These are phyloP conservation scores for Talaromyces sp. DNA, from an alignment of 2,329 filamentous ascomycete species.

Conservation along the genomic window DNA sequence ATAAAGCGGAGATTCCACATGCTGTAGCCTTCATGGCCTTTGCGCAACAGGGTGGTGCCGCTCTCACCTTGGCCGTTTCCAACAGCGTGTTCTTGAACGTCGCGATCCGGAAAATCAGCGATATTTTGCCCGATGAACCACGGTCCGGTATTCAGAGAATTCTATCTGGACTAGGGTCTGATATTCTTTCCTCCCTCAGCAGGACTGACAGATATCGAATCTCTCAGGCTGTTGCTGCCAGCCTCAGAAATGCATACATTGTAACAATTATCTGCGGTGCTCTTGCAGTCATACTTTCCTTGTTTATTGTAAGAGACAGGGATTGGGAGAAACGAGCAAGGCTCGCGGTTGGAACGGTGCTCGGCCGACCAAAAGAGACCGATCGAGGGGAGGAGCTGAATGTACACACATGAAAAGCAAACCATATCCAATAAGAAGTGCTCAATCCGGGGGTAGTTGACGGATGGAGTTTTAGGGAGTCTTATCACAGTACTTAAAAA, in stretches of 20 bases:
- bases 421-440: too few relatives aligned
- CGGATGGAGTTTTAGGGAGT: too few relatives aligned
- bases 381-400: too few relatives aligned
- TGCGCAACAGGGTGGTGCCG: not conserved
- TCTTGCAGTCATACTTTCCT: not conserved
- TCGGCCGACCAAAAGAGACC: not conserved
- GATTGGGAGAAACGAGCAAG: not conserved
- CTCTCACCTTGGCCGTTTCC: not conserved
- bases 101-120: not conserved
- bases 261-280: not conserved
- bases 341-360: not conserved
- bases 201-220: not conserved
- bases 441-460: too few relatives aligned
- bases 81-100: not conserved
- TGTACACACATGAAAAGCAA: not conserved
- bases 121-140: not conserved
- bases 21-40: not conserved
- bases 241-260: not conserved
- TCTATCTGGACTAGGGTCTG: not conserved
- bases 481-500: too few relatives aligned
- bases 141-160: not conserved
- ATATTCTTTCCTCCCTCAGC: not conserved
- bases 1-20: not conserved
- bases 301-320: not conserved
- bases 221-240: not conserved